These are phyloP conservation scores for Cordyceps tenuipes DNA, from an alignment of 2,329 filamentous ascomycete genomes.

Conservation along the genomic window DNA sequence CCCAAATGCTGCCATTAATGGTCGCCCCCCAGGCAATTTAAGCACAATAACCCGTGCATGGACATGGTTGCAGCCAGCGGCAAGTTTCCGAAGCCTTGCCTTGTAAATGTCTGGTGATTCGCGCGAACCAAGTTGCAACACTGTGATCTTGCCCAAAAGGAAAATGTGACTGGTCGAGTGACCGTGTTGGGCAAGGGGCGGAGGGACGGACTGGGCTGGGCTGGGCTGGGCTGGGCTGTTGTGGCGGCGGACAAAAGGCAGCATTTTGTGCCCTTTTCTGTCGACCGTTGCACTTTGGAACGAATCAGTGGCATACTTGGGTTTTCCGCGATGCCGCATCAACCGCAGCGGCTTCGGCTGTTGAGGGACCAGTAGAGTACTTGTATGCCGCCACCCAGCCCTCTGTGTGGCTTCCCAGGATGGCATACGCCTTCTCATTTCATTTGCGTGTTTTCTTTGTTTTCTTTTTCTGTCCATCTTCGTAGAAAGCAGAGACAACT, in stretches of 20 bases:
- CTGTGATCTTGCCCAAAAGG: background rate
- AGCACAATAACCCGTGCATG: background rate
- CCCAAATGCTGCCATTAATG: background rate
- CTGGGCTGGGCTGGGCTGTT: background rate
- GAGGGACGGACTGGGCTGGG: background rate
- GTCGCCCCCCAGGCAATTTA: background rate
- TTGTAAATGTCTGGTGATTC: background rate
- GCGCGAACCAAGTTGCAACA: background rate
- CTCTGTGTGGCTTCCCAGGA: background rate
- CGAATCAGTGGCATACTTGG: background rate
- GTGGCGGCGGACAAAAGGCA: background rate
- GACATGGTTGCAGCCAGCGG: background rate
- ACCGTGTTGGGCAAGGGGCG: background rate
- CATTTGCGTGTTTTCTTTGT: background rate
- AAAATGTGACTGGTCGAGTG: conserved; percentile 4
- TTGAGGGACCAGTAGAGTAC: background rate
- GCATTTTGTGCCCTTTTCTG: background rate
- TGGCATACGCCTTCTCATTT: too few relatives aligned
- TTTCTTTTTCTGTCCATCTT: background rate
- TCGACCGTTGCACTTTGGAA: background rate
- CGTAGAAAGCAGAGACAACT: background rate
- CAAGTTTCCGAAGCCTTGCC: background rate
- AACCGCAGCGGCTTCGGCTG: background rate
- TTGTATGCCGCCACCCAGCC: background rate
- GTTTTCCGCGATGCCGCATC: background rate